Base-by-base conservation (phyloP, 1,284 basidiomycete species). In the Malassezia restricta region DNA sequence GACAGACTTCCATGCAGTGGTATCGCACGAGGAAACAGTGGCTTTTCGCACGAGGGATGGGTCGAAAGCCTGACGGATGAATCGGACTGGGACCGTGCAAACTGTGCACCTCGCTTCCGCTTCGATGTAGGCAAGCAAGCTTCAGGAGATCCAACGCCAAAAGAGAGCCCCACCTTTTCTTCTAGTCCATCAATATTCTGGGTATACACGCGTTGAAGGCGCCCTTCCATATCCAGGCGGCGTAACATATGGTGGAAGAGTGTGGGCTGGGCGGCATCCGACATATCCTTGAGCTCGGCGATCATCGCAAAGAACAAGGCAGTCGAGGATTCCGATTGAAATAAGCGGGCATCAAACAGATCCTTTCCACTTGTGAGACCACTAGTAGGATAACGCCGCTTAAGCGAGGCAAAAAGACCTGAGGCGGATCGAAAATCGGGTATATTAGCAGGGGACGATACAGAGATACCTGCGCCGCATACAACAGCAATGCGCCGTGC, bases 181-280 rank as follows among this genome's bases (percentile, higher is more conserved):
- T 95, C 91, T 17, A 95, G 76, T 6, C 87, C 89, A 74, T 95
- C 91, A 46, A 95, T 90, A 69, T 94, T 95, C 74, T 94, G 90
- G 0, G 91, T 94, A 74, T 95, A 95, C 3, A 83, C 86, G 47
- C 90, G 81, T 29, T 92, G 75, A 1, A 96, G 77, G 67, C 85
- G 88, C 48, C 85, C 85, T 74, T 88, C 87, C 8, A 78, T 74
- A 62, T 92, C 85, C 0, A 95, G 80, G 6, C 82, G 83, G 65
- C 84, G 84, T 56, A 95, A 82, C 74, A 95, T 91, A 54, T 80
- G 79, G 73, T 95, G 91, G 3, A 91, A 94, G 1, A 82, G 79
- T 5, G 88, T 84, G 2, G 87, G 87, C 43, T 80, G 73, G n/a
- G 88, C 87, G 33, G 75, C 75, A 67, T 88, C 83, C 61, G 92